Evolutionary conservation across 164 flowering plant genomes (phyloP).

Genomic region (Paratinospora sagittata): DNA sequence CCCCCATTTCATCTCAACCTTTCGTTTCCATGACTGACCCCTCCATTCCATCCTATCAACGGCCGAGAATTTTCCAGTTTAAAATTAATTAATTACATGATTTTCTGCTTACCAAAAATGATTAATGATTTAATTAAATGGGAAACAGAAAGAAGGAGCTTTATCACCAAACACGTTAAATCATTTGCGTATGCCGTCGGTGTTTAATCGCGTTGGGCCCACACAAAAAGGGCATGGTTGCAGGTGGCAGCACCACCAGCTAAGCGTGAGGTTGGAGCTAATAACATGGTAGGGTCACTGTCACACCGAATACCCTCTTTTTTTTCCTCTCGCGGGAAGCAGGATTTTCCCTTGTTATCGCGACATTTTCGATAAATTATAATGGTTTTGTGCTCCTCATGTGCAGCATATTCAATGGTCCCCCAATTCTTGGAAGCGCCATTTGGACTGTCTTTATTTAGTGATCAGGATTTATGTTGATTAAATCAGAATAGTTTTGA

Average conservation of each 20-base stretch:
- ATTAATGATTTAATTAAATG: background rate
- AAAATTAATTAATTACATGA: no score
- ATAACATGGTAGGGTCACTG: no score
- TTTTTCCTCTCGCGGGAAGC: background rate
- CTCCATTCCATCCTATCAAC: no score
- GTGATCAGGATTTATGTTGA: background rate
- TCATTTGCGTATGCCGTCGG: no score
- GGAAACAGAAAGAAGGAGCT: no score
- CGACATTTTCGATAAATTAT: background rate
- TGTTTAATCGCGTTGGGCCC: background rate
- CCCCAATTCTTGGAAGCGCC: background rate
- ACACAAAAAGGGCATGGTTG: background rate
- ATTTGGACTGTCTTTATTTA: background rate
- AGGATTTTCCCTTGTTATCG: background rate
- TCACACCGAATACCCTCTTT: background rate
- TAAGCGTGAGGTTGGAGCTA: background rate
- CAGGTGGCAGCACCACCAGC: slow-evolving; percentile 11
- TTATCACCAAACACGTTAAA: no score
- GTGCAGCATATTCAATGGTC: background rate
- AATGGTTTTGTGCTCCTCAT: no score
- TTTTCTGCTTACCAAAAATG: background rate
- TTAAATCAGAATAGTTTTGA: background rate
- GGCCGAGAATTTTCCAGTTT: no score
- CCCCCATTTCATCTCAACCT: no score
- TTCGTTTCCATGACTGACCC: no score